Conservation (phyloP, 176 grass and related monocot genomes). For the Lolium multiflorum region DNA sequence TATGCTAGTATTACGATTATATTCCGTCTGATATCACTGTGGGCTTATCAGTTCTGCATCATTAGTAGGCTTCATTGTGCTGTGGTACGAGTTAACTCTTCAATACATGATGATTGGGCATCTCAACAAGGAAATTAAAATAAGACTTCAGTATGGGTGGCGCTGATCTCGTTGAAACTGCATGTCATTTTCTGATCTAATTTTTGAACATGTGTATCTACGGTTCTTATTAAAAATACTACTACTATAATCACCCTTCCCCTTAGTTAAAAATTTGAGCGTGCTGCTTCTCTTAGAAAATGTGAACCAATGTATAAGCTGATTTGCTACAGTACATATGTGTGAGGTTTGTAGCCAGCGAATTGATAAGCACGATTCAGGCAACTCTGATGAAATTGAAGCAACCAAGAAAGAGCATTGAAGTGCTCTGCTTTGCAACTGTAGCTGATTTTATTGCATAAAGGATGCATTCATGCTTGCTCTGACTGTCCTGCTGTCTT, state of each 20-base stretch:
- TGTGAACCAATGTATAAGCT: neutral
- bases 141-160: neutral
- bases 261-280: neutral
- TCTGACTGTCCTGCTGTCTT: slow-evolving; percentile 44
- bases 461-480: slow-evolving; percentile 40
- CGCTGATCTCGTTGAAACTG: neutral
- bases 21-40: neutral
- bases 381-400: slow-evolving; percentile 30
- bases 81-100: neutral
- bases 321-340: slow-evolving; percentile 6
- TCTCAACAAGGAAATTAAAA: slow-evolving; percentile 9
- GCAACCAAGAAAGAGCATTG: slow-evolving; percentile 41
- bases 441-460: slow-evolving; percentile 53
- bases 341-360: slow-evolving; percentile 13
- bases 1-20: neutral
- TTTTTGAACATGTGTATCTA: neutral
- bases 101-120: slow-evolving; percentile 16
- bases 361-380: slow-evolving; percentile 4
- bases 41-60: neutral
- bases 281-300: neutral
- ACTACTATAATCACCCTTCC: neutral
- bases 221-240: neutral
- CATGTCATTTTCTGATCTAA: neutral
- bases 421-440: slow-evolving; percentile 46
- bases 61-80: neutral